A percentile compares a stretch with the other conserved stretches of the same genome.
phyloP scores from a whole-genome alignment of 805 yeast species.

The Barnettozyma salicaria region DNA sequence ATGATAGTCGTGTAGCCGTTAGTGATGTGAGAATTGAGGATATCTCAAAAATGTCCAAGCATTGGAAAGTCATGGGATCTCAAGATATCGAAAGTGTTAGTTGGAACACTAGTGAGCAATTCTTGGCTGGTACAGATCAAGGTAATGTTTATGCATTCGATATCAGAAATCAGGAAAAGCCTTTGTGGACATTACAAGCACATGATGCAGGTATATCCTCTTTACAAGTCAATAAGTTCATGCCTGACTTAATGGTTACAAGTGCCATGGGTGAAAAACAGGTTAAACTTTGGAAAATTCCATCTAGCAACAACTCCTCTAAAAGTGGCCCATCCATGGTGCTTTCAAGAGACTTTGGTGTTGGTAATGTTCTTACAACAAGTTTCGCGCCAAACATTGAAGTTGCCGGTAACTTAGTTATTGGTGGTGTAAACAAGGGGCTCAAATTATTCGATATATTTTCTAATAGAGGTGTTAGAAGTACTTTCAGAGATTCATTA shows the following conservation, averaged over 20 bases:
- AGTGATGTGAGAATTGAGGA: slow-evolving; percentile 78
- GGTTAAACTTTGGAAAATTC: slow-evolving; percentile 83
- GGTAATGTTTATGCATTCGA: slow-evolving; percentile 90
- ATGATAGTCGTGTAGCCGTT: slow-evolving; percentile 78
- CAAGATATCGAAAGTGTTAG: slow-evolving; percentile 82
- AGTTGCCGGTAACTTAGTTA: slow-evolving; percentile 73
- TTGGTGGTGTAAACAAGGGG: slow-evolving; percentile 83
- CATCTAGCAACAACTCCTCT: slow-evolving; percentile 25
- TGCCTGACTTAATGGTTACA: slow-evolving; percentile 74
- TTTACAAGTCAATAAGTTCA: slow-evolving; percentile 57
- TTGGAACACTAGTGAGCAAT: slow-evolving; percentile 57
- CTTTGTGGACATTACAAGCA: slow-evolving; percentile 94
- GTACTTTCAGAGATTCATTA: slow-evolving; percentile 56
- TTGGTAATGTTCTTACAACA: slow-evolving; percentile 83
- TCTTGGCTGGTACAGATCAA: slow-evolving; percentile 85
- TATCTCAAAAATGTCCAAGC: slow-evolving; percentile 51
- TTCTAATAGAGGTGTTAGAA: slow-evolving; percentile 72
- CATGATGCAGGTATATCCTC: slow-evolving; percentile 93
- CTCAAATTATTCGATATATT: slow-evolving; percentile 92
- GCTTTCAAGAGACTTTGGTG: slow-evolving; percentile 84
- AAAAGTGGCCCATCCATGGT: slow-evolving; percentile 71
- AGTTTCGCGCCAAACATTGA: slow-evolving; percentile 84
- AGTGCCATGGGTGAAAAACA: slow-evolving; percentile 88
- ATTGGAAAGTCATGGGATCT: slow-evolving; percentile 59
- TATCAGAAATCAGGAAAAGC: slow-evolving; percentile 57